Percentiles rank a stretch among this genome's conserved stretches.
These are phyloP conservation scores for Juncus inflexus DNA, from an alignment of 176 grass and related monocot species.

Conservation along the genomic window DNA sequence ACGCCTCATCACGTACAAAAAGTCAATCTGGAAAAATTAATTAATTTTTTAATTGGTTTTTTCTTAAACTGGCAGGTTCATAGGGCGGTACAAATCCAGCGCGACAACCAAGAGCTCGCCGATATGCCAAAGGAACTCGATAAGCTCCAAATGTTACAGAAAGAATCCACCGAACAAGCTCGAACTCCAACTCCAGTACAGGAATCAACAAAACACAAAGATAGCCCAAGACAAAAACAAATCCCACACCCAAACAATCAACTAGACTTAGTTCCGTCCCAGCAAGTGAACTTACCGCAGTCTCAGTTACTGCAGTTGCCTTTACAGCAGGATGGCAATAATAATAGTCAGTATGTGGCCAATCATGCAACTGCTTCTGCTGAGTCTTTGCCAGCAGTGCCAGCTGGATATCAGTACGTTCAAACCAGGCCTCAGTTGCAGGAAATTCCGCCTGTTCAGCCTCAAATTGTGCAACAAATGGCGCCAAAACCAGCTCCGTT, in stretches of 20 bases:
- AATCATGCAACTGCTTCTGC: conserved; percentile 6
- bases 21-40: no score
- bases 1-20: no score
- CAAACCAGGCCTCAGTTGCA: conserved; percentile 49
- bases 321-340: conserved; percentile 26
- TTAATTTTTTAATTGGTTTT: no score
- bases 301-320: conserved; percentile 16
- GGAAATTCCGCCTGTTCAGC: conserved; percentile 38
- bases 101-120: conserved; percentile 79
- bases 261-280: conserved; percentile 58
- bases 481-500: neutral
- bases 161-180: conserved; percentile 49
- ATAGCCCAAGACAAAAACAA: conserved; percentile 1
- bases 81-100: conserved; percentile 66
- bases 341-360: conserved; percentile 6
- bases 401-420: conserved; percentile 22
- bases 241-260: conserved; percentile 21
- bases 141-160: conserved; percentile 65
- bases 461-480: conserved; percentile 26
- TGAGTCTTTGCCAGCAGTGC: neutral
- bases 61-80: conserved; percentile 45
- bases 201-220: conserved; percentile 47
- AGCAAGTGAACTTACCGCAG: no score
- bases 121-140: conserved; percentile 66
- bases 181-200: conserved; percentile 32